Percentiles rank a stretch among this genome's conserved stretches.
Evolutionary conservation across 2,329 filamentous ascomycete species (phyloP).

Genomic region (Penicillium griseofulvum): DNA sequence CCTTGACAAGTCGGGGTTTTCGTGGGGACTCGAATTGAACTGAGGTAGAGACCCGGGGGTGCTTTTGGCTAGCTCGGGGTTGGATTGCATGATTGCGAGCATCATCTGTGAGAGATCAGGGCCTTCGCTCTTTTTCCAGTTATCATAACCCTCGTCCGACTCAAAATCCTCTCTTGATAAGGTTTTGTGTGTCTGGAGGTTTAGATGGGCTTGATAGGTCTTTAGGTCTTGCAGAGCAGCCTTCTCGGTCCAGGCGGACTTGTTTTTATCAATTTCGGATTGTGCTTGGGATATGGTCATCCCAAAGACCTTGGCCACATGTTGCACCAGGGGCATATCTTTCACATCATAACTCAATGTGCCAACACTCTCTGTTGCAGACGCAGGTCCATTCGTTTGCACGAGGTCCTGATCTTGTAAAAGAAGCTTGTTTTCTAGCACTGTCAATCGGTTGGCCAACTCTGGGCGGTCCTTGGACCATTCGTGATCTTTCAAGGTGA

Average conservation of each 20-base stretch:
- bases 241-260: conserved; percentile 82
- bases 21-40: conserved; percentile 46
- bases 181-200: conserved; percentile 72
- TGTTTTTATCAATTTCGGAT: conserved; percentile 79
- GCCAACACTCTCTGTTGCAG: conserved; percentile 75
- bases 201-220: conserved; percentile 85
- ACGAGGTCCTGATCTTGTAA: conserved; percentile 89
- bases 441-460: conserved; percentile 71
- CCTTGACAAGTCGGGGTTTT: conserved; percentile 48
- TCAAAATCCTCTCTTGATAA: conserved; percentile 85
- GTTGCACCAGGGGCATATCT: conserved; percentile 91
- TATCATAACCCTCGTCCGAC: conserved; percentile 78
- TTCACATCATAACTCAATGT: conserved; percentile 89
- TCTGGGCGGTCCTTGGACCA: conserved; percentile 84
- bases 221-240: conserved; percentile 89
- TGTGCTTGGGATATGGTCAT: conserved; percentile 77
- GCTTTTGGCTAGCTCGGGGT: conserved; percentile 78
- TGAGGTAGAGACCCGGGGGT: conserved; percentile 62
- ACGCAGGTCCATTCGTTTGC: conserved; percentile 56
- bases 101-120: conserved; percentile 91
- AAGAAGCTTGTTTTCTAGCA: conserved; percentile 88
- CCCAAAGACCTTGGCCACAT: conserved; percentile 82
- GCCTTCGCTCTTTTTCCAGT: conserved; percentile 87
- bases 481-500: conserved; percentile 77
- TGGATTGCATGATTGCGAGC: conserved; percentile 80